Base-by-base conservation (phyloP, 1,284 basidiomycete genomes). In the Anthracocystis panici-leucophaei region DNA sequence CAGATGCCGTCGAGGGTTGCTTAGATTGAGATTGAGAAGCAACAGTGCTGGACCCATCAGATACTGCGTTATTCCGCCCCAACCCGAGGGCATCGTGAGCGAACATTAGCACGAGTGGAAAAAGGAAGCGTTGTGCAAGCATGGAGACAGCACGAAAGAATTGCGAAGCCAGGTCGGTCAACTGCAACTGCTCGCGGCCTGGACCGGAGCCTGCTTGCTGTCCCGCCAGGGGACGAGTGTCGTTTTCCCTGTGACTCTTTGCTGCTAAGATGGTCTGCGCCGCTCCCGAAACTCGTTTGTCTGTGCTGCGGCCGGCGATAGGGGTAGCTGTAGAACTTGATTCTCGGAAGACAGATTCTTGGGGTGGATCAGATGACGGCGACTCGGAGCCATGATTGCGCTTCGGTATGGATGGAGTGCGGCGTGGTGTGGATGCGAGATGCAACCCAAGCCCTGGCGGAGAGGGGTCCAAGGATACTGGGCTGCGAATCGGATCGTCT, bases 41-140 rank as follows among this genome's bases (percentile, higher is more conserved):
- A 27, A n/a, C 12, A 9, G 27, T 2, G 27, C n/a, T 20, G 4
- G 20, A 1, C 11, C 9, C 10, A 18, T 49, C 23, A 16, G 41
- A 27, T 31, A 38, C 40, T 12, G 14, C 23, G 1, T 31, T 25
- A 27, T 29, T 33, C 8, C 21, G 57, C 12, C 16, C 27, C 27
- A 25, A 35, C n/a, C 35, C 55, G 21, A 60, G 53, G 38, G 50
- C 14, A 6, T 54, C 20, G 10, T 25, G 55, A 9, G 58, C 65
- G 38, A 68, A 12, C 38, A 38, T 57, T 27, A 61, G 10, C 16
- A 55, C 40, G 5, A 61, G 29, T n/a, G 48, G 59, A 3, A 62
- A 44, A 16, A 72, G 8, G 40, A 60, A 46, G 1, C 25, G 41
- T 18, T 62, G 27, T 5, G 51, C 3, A 6, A 72, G 46, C 2